Evolutionary conservation across 2,329 filamentous ascomycete genomes (phyloP), one percentile per base, ranked within the genome.

Genomic region (Allantophomopsis lycopodina): DNA sequence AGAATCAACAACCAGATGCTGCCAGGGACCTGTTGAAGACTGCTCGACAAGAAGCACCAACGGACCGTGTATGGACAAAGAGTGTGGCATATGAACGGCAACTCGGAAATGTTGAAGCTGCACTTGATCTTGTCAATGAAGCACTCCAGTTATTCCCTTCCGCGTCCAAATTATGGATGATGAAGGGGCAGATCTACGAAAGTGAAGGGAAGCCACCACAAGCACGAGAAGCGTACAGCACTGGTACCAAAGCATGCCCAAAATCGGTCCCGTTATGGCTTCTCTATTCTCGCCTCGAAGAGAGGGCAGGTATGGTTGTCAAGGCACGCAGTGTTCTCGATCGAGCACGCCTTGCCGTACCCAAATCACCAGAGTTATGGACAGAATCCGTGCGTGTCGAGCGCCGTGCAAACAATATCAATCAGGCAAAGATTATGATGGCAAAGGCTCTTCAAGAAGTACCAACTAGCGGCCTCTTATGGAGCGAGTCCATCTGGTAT

Each of bases 111-210:
- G 68, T 69, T 18, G 85, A 94, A 36, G 76, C 78, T 2, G 88
- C 91, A 0, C 70, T 98, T 12, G 83, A 93, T 52, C 76, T 98
- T 10, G 84, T 84, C 34, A 85, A 88, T 43, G 81, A 93, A 55
- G 91, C 82, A 1, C 66, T 98, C 30, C 80, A 88, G 48, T 71
- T 85, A 8, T 98, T 94, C 64, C 89, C 91, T 1, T 74, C 78
- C 35, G 76, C 82, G 11, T 72, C 85, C 39, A 96, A 96, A 61
- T 70, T 98, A 17, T 95, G 89, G 81, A 95, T 96, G 83, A 84
- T 94, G 66, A 98, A 98, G 62, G 91, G 93, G 0, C 91, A 98
- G 56, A 91, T 96, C 46, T 98, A 98, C 66, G 83, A 95, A 55
- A 73, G 79, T 34, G 71, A 87, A 36, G 79, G 74, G 50, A 87